A percentile compares a stretch with the other conserved stretches of the same genome.
phyloP scores from a whole-genome alignment of 768 basidiomycete species.

The Boletus sensibilis region DNA sequence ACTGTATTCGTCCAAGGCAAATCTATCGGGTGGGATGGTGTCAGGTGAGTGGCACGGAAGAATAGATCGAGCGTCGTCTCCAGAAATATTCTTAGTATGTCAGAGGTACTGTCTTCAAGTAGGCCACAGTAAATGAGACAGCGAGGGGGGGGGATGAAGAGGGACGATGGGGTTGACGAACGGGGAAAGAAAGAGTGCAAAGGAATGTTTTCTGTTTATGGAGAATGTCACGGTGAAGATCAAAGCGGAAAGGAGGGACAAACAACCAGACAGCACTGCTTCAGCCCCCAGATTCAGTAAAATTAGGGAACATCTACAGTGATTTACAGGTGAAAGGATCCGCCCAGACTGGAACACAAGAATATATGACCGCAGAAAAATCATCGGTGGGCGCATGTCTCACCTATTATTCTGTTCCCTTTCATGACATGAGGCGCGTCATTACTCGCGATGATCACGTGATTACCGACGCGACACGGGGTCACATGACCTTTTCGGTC shows the following conservation, averaged over 20 bases:
- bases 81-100: neutral
- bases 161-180: neutral
- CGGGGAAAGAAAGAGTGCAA: neutral
- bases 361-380: neutral
- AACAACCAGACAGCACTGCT: conserved; percentile 3
- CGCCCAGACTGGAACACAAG: neutral
- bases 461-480: conserved; percentile 1
- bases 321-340: neutral
- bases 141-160: neutral
- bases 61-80: neutral
- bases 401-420: conserved; percentile 11
- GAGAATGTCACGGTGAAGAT: conserved; percentile 5
- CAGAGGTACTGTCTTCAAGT: neutral
- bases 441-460: conserved; percentile 14
- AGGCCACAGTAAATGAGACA: neutral
- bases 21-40: neutral
- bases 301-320: neutral
- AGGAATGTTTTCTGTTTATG: conserved; percentile 14
- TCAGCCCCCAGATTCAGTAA: neutral
- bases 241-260: conserved; percentile 10
- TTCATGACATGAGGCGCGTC: conserved; percentile 4
- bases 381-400: conserved; percentile 11
- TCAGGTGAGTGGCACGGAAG: conserved; percentile 7
- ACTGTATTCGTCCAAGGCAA: neutral
- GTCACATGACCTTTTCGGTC: conserved; percentile 17